These are phyloP conservation scores for Kwoniella sp. DNA, from an alignment of 768 basidiomycete genomes.

Conservation along the genomic window DNA sequence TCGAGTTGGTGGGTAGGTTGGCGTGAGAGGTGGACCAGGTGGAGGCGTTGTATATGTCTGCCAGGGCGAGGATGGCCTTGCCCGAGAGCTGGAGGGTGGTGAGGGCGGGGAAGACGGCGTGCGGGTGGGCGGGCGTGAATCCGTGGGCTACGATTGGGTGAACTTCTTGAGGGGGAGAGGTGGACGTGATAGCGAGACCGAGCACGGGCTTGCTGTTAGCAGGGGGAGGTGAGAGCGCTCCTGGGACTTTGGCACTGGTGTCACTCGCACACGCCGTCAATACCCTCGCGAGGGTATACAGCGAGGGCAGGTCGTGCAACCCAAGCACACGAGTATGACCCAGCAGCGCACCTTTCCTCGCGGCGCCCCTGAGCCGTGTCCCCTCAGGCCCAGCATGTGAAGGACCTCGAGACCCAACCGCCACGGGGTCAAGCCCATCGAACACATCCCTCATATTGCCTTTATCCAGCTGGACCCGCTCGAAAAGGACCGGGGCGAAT, in stretches of 20 bases:
- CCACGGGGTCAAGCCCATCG: not conserved
- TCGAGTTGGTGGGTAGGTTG: conserved; percentile 1
- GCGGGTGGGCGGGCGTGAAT: not conserved
- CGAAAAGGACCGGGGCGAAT: conserved; percentile 4
- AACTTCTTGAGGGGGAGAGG: no score
- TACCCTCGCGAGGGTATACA: not conserved
- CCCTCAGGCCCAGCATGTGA: not conserved
- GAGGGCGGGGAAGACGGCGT: not conserved
- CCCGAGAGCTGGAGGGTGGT: not conserved
- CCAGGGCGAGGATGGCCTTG: conserved; percentile 7
- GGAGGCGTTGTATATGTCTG: conserved; percentile 8
- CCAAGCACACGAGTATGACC: not conserved
- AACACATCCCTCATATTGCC: not conserved
- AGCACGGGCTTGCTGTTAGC: no score
- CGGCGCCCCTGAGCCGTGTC: not conserved
- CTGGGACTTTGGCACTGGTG: no score
- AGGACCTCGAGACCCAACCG: not conserved
- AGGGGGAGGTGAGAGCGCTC: no score
- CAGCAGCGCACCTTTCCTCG: not conserved
- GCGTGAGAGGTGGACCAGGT: conserved; percentile 2
- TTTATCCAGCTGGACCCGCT: not conserved
- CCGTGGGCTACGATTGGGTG: no score
- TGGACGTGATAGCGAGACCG: no score
- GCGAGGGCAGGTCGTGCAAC: not conserved
- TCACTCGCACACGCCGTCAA: no score